These are phyloP conservation scores for Trichoderma virens DNA, from an alignment of 495 filamentous ascomycete species.

Conservation along the genomic window DNA sequence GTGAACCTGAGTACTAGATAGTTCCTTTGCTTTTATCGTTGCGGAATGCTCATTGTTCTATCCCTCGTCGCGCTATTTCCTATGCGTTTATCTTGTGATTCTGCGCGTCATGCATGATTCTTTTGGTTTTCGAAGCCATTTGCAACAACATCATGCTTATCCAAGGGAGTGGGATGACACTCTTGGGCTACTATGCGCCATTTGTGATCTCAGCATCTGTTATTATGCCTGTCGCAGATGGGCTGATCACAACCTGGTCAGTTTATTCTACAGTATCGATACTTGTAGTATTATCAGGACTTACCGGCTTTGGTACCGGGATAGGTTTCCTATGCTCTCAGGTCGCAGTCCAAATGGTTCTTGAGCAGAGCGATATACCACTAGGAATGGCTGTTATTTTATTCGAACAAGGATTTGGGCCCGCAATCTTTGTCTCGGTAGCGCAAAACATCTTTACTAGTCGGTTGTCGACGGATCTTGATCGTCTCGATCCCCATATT, in stretches of 20 bases:
- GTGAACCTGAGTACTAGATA: too few relatives aligned
- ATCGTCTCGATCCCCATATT: background rate
- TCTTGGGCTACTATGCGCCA: conserved; percentile 50
- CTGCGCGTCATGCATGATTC: too few relatives aligned
- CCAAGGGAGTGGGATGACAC: conserved; percentile 40
- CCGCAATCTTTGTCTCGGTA: conserved; percentile 50
- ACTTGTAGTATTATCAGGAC: conserved; percentile 55
- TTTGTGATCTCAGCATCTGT: conserved; percentile 41
- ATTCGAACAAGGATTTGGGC: conserved; percentile 51
- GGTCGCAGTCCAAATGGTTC: conserved; percentile 46
- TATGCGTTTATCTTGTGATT: conserved; percentile 23
- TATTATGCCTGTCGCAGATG: conserved; percentile 46
- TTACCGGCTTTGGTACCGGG: conserved; percentile 55
- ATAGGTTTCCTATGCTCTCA: conserved; percentile 49
- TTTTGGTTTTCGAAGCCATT: too few relatives aligned
- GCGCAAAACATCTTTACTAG: conserved; percentile 37
- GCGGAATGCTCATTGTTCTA: conserved; percentile 11
- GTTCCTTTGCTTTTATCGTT: too few relatives aligned
- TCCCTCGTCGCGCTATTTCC: conserved; percentile 9
- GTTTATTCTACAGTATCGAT: conserved; percentile 28
- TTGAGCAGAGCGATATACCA: conserved; percentile 41
- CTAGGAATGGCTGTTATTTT: conserved; percentile 50
- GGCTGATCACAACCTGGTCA: conserved; percentile 49
- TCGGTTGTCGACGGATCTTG: conserved; percentile 9
- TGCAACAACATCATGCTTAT: too few relatives aligned